Evolutionary conservation across 2,329 filamentous ascomycete species (phyloP).

Genomic region (Penicillium vulpinum): DNA sequence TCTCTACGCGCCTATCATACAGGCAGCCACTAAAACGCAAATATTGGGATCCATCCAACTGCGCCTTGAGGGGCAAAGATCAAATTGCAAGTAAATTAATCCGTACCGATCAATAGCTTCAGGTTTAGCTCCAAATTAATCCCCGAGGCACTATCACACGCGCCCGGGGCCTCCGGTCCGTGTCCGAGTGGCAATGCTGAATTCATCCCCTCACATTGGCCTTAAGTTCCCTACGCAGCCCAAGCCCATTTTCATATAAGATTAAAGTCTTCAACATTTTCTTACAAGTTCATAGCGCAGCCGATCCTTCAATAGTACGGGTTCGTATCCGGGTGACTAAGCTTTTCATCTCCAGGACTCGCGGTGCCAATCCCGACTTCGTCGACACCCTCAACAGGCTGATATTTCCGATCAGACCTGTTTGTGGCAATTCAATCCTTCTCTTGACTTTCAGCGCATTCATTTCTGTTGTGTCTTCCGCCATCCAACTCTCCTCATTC

Average conservation of each 20-base stretch:
- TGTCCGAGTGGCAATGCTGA: conserved; percentile 8
- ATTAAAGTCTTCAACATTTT: neutral
- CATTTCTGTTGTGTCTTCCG: conserved; percentile 14
- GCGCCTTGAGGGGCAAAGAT: conserved; percentile 3
- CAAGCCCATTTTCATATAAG: neutral
- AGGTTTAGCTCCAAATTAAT: conserved; percentile 4
- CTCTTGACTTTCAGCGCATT: conserved; percentile 15
- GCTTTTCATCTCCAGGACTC: neutral
- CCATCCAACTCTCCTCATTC: neutral
- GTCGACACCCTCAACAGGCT: conserved; percentile 3
- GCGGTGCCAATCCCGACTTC: neutral
- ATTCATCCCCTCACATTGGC: neutral
- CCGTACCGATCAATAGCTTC: neutral
- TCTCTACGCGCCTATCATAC: neutral
- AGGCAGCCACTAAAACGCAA: neutral
- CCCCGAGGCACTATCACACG: neutral
- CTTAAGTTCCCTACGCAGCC: neutral
- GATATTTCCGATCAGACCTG: conserved; percentile 10
- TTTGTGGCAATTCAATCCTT: conserved; percentile 11
- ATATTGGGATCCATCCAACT: neutral
- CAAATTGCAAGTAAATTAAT: neutral
- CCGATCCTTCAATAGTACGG: conserved; percentile 7
- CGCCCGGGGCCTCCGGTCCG: conserved; percentile 5
- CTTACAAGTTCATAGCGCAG: conserved; percentile 1
- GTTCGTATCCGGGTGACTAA: conserved; percentile 8